Conservation (phyloP, 2,329 filamentous ascomycete species). For the Arthrobotrys musiformis region DNA sequence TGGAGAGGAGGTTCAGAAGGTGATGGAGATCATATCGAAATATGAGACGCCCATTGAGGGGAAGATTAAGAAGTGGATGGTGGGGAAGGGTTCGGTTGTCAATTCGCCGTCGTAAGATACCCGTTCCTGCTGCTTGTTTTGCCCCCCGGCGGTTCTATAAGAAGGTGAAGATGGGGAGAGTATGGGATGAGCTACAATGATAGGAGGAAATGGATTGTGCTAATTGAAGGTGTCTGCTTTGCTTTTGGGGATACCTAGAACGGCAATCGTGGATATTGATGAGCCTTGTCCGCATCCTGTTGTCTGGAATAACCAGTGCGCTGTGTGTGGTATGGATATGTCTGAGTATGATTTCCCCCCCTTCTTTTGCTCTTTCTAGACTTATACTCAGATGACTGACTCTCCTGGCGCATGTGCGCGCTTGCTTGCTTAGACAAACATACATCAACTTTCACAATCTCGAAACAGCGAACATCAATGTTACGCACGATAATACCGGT, state of each 20-base stretch:
- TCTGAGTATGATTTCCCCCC: constrained; percentile 70
- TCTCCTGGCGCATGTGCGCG: no score
- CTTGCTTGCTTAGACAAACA: constrained; percentile 71
- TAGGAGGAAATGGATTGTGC: constrained; percentile 55
- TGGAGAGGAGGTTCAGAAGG: constrained; percentile 76
- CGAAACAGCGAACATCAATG: constrained; percentile 89
- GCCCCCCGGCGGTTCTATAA: neutral
- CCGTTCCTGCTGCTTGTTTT: neutral
- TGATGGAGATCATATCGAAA: constrained; percentile 77
- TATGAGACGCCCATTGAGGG: constrained; percentile 89
- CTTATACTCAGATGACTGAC: no score
- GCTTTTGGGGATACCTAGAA: no score
- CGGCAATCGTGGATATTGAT: constrained; percentile 78
- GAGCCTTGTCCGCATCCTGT: constrained; percentile 91
- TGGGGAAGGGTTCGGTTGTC: constrained; percentile 75
- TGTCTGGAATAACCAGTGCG: constrained; percentile 90
- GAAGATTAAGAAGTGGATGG: constrained; percentile 75
- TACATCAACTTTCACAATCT: constrained; percentile 83
- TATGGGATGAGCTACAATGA: constrained; percentile 60
- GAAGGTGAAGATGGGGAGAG: neutral
- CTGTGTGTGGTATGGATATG: constrained; percentile 95
- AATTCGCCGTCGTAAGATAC: constrained; percentile 69
- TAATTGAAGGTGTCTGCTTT: constrained; percentile 15
- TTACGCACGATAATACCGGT: constrained; percentile 89
- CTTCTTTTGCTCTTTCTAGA: neutral